Percentiles rank a stretch among this genome's conserved stretches.
phyloP scores from a whole-genome alignment of 2,329 filamentous ascomycete genomes.

The Emergomyces pasteurianus region DNA sequence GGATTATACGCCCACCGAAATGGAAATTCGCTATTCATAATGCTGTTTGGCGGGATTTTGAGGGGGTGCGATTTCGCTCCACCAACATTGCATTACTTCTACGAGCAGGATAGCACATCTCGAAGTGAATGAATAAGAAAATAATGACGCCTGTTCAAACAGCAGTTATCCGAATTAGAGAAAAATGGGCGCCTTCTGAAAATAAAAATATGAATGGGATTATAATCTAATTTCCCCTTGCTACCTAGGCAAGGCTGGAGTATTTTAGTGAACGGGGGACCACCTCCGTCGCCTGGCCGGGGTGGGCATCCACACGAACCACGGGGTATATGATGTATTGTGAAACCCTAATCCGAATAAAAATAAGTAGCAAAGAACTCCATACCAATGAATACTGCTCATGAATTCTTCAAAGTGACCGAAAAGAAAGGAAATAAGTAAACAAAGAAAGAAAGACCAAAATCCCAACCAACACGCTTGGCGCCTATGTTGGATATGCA shows the following conservation, averaged over 20 bases:
- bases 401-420: not conserved
- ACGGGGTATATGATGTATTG: not conserved
- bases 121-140: too few relatives aligned
- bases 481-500: not conserved
- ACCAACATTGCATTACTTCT: too few relatives aligned
- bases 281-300: not conserved
- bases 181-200: not conserved
- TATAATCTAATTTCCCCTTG: not conserved
- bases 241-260: not conserved
- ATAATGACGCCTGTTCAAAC: too few relatives aligned
- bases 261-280: not conserved
- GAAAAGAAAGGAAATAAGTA: not conserved
- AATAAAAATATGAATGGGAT: not conserved
- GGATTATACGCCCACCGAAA: too few relatives aligned
- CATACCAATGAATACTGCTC: not conserved
- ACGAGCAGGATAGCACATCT: not conserved
- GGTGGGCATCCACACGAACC: not conserved
- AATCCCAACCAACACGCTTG: not conserved
- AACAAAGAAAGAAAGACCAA: not conserved
- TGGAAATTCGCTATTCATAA: too few relatives aligned
- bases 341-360: not conserved
- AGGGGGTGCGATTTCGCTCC: not conserved
- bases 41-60: not conserved
- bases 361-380: not conserved
- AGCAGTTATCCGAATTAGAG: not conserved